These are phyloP conservation scores for Phytophthora ramorum DNA, from an alignment of 352 stramenopile genomes.

Conservation along the genomic window DNA sequence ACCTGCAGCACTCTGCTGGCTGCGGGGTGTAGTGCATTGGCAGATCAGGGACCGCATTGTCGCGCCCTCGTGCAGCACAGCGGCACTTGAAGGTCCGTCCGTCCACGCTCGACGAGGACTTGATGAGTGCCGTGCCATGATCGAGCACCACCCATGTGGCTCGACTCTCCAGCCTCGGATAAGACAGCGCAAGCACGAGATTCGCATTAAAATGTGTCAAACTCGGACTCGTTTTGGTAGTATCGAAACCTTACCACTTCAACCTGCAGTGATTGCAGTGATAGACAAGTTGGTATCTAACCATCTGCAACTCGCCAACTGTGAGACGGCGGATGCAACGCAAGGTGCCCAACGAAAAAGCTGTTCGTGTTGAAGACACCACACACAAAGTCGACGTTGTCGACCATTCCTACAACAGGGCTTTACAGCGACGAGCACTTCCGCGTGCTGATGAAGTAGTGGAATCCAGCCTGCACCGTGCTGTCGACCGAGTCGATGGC, in stretches of 20 bases:
- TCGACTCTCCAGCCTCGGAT: not conserved
- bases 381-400: not conserved
- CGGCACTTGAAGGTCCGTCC: not conserved
- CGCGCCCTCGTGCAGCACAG: not conserved
- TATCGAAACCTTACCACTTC: slow-evolving; percentile 4
- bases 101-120: not conserved
- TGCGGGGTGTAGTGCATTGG: slow-evolving; percentile 1
- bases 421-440: slow-evolving; percentile 25
- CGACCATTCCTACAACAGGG: not conserved
- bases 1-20: slow-evolving; percentile 3
- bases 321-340: slow-evolving; percentile 16
- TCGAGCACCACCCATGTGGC: not conserved
- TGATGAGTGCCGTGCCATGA: slow-evolving; percentile 1
- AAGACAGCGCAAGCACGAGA: not conserved
- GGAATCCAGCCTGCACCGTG: slow-evolving; percentile 55
- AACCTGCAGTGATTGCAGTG: not conserved
- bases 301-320: not conserved
- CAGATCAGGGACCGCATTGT: slow-evolving; percentile 7
- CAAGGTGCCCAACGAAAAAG: slow-evolving; percentile 9
- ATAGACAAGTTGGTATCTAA: not conserved
- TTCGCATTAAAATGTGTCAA: slow-evolving; percentile 7
- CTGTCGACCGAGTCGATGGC: slow-evolving; percentile 61
- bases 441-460: slow-evolving; percentile 52
- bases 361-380: slow-evolving; percentile 8
- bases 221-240: slow-evolving; percentile 13